Base-by-base conservation (phyloP, 306 rosid species). In the Acacia acuminata region DNA sequence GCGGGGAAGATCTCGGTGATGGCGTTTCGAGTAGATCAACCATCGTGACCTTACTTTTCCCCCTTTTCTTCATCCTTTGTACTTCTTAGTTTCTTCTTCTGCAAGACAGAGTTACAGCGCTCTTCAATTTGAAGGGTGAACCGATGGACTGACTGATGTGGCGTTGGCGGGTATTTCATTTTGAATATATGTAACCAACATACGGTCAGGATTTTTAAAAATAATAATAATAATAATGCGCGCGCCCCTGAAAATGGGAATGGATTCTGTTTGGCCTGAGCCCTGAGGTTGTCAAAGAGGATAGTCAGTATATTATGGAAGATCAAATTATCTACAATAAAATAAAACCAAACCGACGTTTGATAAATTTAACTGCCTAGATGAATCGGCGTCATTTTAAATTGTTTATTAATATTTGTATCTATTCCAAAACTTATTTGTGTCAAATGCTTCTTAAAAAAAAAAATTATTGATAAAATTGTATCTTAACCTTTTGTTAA, bases 11-110 rank as follows among this genome's bases (percentile, higher is more conserved):
- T 71, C 14, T 72, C 34, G 88, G 85, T 25, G 87, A 84, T 47
- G 96, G 90, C 43, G 93, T 88, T 78, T 86, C 90, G 55, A 95
- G 93, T 82, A 95, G 81, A 47, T 92, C 87, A 11, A 81, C 79
- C 3, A 91, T 85, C 56, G 85, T 50, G 16, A 85, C 76, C 83
- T 84, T 87, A 74, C 91, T 72, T 66, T 85, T 83, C 32, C 85
- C 89, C 48, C 73, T 91, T 83, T 87, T 93, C 90, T 79, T 89
- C 97, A 89, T 84, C 65, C 30, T 74, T 78, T 70, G 40, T 25
- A 27, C 30, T 74, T 78, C 71, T 47, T 27, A 30, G 71, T 15
- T 70, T 42, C 36, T 53, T 75, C 48, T 44, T 78, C 60, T 11
- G 80, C 14, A n/a, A 15, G 22, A 15, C 75, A 64, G 76, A 58